Conservation (phyloP, 345 rosid species). For the Acer yangbiense region DNA sequence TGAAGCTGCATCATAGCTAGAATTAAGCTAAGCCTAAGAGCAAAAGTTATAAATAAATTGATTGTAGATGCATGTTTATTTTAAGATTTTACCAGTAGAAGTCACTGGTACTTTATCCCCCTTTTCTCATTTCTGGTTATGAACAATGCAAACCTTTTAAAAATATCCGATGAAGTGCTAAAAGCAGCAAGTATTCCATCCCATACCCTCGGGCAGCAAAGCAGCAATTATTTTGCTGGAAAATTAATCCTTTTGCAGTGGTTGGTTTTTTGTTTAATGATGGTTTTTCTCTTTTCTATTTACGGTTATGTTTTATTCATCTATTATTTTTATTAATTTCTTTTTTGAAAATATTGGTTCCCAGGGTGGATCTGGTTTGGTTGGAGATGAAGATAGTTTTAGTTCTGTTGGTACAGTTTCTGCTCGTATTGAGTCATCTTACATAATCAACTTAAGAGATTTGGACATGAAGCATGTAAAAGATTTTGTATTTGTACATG, state of each 20-base stretch:
- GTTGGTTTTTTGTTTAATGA: background rate
- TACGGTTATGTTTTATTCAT: background rate
- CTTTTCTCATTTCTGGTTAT: too few relatives aligned
- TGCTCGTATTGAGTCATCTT: constrained; percentile 80
- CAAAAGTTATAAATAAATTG: background rate
- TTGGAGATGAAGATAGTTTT: constrained; percentile 80
- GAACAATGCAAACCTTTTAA: too few relatives aligned
- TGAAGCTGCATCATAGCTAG: constrained; percentile 6
- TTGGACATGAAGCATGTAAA: constrained; percentile 87
- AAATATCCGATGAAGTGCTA: too few relatives aligned
- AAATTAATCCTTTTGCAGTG: too few relatives aligned
- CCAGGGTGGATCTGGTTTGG: constrained; percentile 87
- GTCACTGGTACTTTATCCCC: background rate
- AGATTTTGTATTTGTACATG: constrained; percentile 92
- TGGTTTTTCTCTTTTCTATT: background rate
- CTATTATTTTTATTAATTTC: background rate
- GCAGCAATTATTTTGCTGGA: too few relatives aligned
- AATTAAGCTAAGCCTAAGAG: background rate
- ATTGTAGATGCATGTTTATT: constrained; percentile 6
- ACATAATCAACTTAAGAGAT: constrained; percentile 82
- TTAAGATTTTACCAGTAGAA: background rate
- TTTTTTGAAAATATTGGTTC: constrained; percentile 12
- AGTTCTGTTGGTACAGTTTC: constrained; percentile 68
- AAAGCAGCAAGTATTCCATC: background rate
- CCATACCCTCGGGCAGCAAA: background rate